Conservation (phyloP, 1,284 basidiomycete genomes). For the Ustilago cynodontis region DNA sequence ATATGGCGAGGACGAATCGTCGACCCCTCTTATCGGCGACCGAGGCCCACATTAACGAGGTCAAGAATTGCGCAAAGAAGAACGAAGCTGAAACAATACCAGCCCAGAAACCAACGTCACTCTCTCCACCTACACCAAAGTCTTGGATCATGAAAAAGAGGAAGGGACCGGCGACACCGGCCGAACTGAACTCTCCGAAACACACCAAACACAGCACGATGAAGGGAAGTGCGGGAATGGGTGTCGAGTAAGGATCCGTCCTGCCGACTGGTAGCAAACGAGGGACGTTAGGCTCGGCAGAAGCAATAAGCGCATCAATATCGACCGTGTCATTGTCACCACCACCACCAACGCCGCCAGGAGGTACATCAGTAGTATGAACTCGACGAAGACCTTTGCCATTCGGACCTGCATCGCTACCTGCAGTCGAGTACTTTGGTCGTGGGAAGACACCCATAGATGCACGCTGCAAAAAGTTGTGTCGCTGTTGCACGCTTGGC, state of each 20-base stretch:
- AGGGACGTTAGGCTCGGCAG: conserved; percentile 44
- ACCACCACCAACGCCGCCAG: conserved; percentile 8
- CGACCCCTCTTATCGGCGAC: conserved; percentile 91
- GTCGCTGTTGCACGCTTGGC: conserved; percentile 33
- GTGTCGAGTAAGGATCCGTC: conserved; percentile 52
- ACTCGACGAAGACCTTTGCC: conserved; percentile 28
- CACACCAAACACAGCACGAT: conserved; percentile 66
- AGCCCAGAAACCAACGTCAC: conserved; percentile 68
- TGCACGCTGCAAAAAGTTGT: conserved; percentile 50
- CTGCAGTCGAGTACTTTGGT: conserved; percentile 31
- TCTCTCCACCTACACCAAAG: conserved; percentile 66
- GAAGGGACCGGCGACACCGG: conserved; percentile 74
- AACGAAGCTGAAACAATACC: conserved; percentile 69
- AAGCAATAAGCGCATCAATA: conserved; percentile 42
- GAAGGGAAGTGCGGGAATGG: conserved; percentile 66
- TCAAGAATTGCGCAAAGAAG: conserved; percentile 76
- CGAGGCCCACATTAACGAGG: conserved; percentile 91
- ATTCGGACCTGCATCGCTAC: conserved; percentile 29
- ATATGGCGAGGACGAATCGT: conserved; percentile 85
- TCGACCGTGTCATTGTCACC: conserved; percentile 35
- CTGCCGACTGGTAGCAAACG: conserved; percentile 38
- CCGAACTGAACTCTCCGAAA: conserved; percentile 76
- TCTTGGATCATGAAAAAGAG: conserved; percentile 68
- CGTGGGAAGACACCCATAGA: conserved; percentile 53
- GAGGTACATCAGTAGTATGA: conserved; percentile 33